Base-by-base conservation (phyloP, 768 basidiomycete species). In the Lentinula sp. region DNA sequence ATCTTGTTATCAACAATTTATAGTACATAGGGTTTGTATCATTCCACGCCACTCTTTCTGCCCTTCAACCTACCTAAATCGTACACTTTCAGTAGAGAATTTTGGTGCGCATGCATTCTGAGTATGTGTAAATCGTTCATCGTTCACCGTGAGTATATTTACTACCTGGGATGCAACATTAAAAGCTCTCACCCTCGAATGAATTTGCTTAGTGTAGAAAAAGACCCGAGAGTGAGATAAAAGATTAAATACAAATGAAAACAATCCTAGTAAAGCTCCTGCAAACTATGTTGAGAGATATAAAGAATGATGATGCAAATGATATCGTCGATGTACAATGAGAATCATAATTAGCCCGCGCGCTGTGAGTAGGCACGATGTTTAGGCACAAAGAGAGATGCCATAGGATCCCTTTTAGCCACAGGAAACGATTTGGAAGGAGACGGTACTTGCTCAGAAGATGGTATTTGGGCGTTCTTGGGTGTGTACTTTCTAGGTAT, bases 381-480 rank as follows among this genome's bases (percentile, higher is more conserved):
- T 71, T 89, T 91, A 57, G 89, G 89, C 71, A 91, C 86, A 71
- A 92, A 92, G 60, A 82, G 68, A 66, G 74, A 73, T 55, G 76
- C 73, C 82, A 84, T 84, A 23, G 84, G 85, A 69, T 89, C 83
- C 71, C 79, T 89, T 77, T 84, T 88, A 62, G 72, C 67, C 49
- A 74, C 62, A 62, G 73, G 64, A 10, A 75, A 71, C 37, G 74
- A 60, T 66, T 77, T 80, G 57, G 73, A 15, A 18, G 8, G 48
- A 32, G 48, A 32, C 7, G 23, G 3, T 10, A 37, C 37, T 6
- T 34, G 4, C 6, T 18, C 18, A 13, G 50, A 13, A n/a, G 23
- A 37, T 43, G n/a, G 1, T 21, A n/a, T 16, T 39, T 18, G 46
- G 16, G 16, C 3, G n/a, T 39, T 39, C 31, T 23, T 10, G 7